phyloP scores from a whole-genome alignment of 2,329 filamentous ascomycete genomes.

The Trichoderma cornu-damae region DNA sequence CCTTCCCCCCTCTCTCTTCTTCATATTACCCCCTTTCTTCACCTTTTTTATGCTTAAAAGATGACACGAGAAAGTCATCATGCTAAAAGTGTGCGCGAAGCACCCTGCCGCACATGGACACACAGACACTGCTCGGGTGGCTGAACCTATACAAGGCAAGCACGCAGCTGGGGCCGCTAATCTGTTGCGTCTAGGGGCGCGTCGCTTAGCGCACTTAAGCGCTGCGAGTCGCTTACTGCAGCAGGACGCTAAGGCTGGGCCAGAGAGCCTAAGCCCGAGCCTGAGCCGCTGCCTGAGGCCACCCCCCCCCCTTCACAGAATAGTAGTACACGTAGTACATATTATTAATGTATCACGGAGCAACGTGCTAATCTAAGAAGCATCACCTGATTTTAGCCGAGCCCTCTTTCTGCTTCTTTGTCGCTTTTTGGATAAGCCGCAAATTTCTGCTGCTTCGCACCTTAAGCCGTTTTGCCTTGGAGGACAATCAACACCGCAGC shows the following conservation, averaged over 20 bases:
- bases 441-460: background rate
- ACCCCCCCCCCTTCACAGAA: background rate
- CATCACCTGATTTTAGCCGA: conserved; percentile 7
- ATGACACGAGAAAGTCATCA: background rate
- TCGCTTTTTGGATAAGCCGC: background rate
- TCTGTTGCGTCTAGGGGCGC: conserved; percentile 11
- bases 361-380: too few relatives aligned
- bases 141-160: background rate
- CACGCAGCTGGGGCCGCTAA: background rate
- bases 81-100: too few relatives aligned
- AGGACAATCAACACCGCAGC: too few relatives aligned
- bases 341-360: too few relatives aligned
- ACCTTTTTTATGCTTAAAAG: background rate
- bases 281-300: conserved; percentile 1
- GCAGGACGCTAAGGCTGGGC: conserved; percentile 1
- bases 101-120: background rate
- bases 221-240: conserved; percentile 17
- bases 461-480: background rate
- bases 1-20: too few relatives aligned
- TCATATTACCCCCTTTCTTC: too few relatives aligned
- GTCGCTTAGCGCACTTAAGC: conserved; percentile 20
- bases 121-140: background rate
- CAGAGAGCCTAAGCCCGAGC: background rate
- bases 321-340: too few relatives aligned
- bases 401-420: background rate